These are phyloP conservation scores for Syncephalastrum sp. DNA, from an alignment of 371 early-diverging fungal genomes.

Conservation along the genomic window DNA sequence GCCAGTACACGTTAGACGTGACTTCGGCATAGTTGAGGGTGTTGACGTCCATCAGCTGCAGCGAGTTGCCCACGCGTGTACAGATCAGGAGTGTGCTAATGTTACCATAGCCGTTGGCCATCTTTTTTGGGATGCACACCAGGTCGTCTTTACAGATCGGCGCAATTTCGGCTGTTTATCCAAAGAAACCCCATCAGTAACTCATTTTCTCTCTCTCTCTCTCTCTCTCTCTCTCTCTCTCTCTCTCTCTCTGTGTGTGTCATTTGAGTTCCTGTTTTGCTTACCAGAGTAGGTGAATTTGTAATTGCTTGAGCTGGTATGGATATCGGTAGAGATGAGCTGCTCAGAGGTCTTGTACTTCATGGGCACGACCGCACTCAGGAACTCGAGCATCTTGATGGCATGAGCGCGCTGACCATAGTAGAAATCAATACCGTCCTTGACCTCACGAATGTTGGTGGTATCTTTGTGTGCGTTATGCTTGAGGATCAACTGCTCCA, in stretches of 20 bases:
- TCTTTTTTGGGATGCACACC: slow-evolving; percentile 82
- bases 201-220: not conserved
- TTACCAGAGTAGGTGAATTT: slow-evolving; percentile 82
- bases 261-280: not conserved
- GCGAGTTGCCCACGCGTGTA: slow-evolving; percentile 81
- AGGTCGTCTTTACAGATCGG: slow-evolving; percentile 99
- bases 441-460: slow-evolving; percentile 96
- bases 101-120: slow-evolving; percentile 83
- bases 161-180: slow-evolving; percentile 84
- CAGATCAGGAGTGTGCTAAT: slow-evolving; percentile 84
- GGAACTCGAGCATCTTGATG: slow-evolving; percentile 95
- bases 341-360: slow-evolving; percentile 93
- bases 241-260: not conserved
- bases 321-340: slow-evolving; percentile 96
- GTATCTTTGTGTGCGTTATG: slow-evolving; percentile 97
- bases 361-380: slow-evolving; percentile 85
- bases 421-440: slow-evolving; percentile 99
- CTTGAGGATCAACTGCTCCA: slow-evolving; percentile 99
- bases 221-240: not conserved
- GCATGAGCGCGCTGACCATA: slow-evolving; percentile 92
- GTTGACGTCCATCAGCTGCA: slow-evolving; percentile 85
- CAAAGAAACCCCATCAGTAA: slow-evolving; percentile 39
- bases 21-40: slow-evolving; percentile 79
- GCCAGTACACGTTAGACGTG: slow-evolving; percentile 77
- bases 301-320: slow-evolving; percentile 90